Conservation (phyloP, 768 basidiomycete species). For the Trametes sanguinea region DNA sequence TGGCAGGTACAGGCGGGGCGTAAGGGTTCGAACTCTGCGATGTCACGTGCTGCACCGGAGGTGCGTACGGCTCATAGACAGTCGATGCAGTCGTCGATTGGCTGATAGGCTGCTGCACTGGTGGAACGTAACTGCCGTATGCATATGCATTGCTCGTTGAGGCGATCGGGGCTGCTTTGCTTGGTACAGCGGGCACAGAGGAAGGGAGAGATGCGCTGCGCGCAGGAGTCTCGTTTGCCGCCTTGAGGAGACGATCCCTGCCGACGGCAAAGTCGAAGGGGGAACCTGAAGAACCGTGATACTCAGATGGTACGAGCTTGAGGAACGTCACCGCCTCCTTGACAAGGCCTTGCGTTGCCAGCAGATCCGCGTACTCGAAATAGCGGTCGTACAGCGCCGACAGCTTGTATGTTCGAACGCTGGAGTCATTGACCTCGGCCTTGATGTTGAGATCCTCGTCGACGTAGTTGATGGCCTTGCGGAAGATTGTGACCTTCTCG, state of each 20-base stretch:
- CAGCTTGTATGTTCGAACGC: slow-evolving; percentile 75
- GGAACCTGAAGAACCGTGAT: slow-evolving; percentile 58
- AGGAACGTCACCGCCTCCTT: slow-evolving; percentile 81
- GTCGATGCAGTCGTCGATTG: slow-evolving; percentile 25
- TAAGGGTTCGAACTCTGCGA: slow-evolving; percentile 23
- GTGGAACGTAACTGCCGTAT: slow-evolving; percentile 26
- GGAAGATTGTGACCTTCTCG: slow-evolving; percentile 96
- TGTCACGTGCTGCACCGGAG: slow-evolving; percentile 2
- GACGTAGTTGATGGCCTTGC: slow-evolving; percentile 77
- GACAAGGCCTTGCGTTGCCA: slow-evolving; percentile 88
- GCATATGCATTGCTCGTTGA: slow-evolving; percentile 25
- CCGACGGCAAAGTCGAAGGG: slow-evolving; percentile 44
- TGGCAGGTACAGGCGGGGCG: slow-evolving; percentile 22
- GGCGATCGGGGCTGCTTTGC: slow-evolving; percentile 22
- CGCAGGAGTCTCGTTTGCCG: slow-evolving; percentile 30
- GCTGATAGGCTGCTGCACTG: slow-evolving; percentile 26
- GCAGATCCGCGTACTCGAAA: slow-evolving; percentile 92
- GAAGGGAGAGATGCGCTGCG: slow-evolving; percentile 28
- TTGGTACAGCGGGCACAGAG: slow-evolving; percentile 18
- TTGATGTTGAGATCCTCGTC: slow-evolving; percentile 63
- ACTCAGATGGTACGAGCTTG: slow-evolving; percentile 75
- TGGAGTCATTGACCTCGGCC: slow-evolving; percentile 40
- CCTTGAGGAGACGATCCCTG: slow-evolving; percentile 48
- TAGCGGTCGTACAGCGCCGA: slow-evolving; percentile 88
- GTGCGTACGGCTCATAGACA: slow-evolving; percentile 25